Base-by-base conservation (phyloP, 257 asterid genomes). In the Oldenlandia corymbosa region DNA sequence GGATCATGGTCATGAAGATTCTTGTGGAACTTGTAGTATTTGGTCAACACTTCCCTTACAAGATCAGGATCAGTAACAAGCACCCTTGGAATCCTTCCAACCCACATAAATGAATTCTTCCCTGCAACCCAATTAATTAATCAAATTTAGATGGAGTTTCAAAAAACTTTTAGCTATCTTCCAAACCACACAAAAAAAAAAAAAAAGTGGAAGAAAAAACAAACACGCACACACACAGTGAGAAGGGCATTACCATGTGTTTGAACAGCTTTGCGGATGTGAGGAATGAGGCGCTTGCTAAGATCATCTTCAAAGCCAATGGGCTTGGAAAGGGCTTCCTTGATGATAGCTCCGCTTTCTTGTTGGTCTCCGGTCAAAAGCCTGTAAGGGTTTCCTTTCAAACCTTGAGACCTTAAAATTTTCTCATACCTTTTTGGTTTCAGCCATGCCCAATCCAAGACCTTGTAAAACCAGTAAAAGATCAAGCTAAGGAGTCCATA, bases 51-150 rank as follows among this genome's bases (percentile, higher is more conserved):
- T 47, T 77, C 76, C 54, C 62, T 73, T 8, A 73, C 56, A 16
- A 69, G 71, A 47, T 55, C 76, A 17, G 78, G 76, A 41, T 77
- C 78, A 13, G 73, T 72, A 37, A 77, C 13, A 17, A 59, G 41
- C 31, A 73, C 68, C 10, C 64, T 20, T 36, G 75, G 75, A 23
- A 7, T 31, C 21, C 73, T 48, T 26, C 82, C 82, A 48, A 55
- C 41, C 79, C 79, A 77, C 41, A 70, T 20, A 65, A 69, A 77
- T 7, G 71, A 69, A 0, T 66, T 67, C 27, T 52, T 62, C 23
- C 82, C 82, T 72, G 71, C 64, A 60, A 49, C 28, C 14, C n/a
- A n/a, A 49, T 30, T 34, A 34, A 10, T 31, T 42, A 21, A 21
- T 10, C 27, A n/a, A n/a, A n/a, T 24, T 18, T 7, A 18, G 53